Conservation (phyloP, 176 grass and related monocot species). For the Oryza meridionalis region DNA sequence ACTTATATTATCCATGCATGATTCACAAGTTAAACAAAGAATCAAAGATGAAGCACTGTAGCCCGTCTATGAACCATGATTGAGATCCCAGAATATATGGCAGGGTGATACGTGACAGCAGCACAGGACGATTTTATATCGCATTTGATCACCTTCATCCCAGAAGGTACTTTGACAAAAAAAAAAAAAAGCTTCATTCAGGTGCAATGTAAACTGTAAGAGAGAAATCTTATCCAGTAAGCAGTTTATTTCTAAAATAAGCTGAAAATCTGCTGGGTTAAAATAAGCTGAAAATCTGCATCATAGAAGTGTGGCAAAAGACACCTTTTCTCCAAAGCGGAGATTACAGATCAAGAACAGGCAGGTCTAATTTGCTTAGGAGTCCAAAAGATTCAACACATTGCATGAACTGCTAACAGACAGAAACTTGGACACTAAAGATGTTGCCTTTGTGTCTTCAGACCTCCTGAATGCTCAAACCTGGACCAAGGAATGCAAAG, state of each 20-base stretch:
- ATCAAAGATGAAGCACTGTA: no score
- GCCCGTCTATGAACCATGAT: no score
- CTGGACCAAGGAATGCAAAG: conserved; percentile 33
- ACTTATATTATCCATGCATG: no score
- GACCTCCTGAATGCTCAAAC: conserved; percentile 68
- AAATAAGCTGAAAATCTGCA: neutral
- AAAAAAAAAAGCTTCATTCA: no score
- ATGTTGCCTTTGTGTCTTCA: conserved; percentile 16
- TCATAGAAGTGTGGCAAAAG: neutral
- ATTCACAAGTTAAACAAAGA: no score
- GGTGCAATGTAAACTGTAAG: no score
- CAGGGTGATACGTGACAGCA: no score
- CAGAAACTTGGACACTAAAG: neutral
- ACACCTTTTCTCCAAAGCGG: neutral
- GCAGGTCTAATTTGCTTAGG: conserved; percentile 9
- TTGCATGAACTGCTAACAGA: conserved; percentile 16
- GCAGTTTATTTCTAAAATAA: neutral
- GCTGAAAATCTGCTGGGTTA: neutral
- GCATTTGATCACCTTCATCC: no score
- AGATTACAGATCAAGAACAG: conserved; percentile 23
- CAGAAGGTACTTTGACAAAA: no score
- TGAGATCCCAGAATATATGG: no score
- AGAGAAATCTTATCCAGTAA: no score
- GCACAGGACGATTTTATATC: no score
- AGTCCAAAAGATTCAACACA: conserved; percentile 23